Conservation (phyloP, 805 yeast species). For the Hanseniaspora vineae region DNA sequence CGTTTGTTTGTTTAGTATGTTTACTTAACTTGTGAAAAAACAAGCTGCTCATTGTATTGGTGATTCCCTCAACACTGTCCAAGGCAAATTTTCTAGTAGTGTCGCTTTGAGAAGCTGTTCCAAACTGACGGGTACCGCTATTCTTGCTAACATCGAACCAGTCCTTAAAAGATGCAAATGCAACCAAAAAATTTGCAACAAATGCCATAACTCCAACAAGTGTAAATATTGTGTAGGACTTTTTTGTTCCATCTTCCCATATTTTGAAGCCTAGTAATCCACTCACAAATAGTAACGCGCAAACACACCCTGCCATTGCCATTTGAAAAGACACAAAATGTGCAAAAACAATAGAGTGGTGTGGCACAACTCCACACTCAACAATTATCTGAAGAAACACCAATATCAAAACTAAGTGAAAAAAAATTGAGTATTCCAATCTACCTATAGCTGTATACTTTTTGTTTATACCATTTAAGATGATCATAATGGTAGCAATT, state of each 20-base stretch:
- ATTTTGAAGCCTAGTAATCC: constrained; percentile 78
- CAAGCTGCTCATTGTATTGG: background rate
- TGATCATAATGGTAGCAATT: constrained; percentile 48
- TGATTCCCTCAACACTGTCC: no score
- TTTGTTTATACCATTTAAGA: constrained; percentile 62
- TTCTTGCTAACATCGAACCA: background rate
- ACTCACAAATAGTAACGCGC: constrained; percentile 54
- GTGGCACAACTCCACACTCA: constrained; percentile 88
- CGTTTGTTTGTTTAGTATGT: constrained; percentile 35
- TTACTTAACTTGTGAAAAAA: constrained; percentile 8
- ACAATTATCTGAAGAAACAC: constrained; percentile 60
- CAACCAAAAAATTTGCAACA: constrained; percentile 36
- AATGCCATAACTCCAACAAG: constrained; percentile 44
- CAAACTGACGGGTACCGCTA: background rate
- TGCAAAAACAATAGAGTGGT: constrained; percentile 60
- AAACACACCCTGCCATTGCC: constrained; percentile 59
- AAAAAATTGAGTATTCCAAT: constrained; percentile 67
- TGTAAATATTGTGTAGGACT: constrained; percentile 47
- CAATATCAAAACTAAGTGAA: constrained; percentile 44
- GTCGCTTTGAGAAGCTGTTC: background rate
- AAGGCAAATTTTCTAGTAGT: background rate
- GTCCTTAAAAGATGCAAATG: background rate
- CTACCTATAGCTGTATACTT: constrained; percentile 95
- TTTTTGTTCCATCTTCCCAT: constrained; percentile 86
- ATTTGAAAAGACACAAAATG: constrained; percentile 76